Percentiles rank a stretch among this genome's conserved stretches.
Conservation (phyloP, 192 early-diverging fungal species). For the Allomyces macrogynus region DNA sequence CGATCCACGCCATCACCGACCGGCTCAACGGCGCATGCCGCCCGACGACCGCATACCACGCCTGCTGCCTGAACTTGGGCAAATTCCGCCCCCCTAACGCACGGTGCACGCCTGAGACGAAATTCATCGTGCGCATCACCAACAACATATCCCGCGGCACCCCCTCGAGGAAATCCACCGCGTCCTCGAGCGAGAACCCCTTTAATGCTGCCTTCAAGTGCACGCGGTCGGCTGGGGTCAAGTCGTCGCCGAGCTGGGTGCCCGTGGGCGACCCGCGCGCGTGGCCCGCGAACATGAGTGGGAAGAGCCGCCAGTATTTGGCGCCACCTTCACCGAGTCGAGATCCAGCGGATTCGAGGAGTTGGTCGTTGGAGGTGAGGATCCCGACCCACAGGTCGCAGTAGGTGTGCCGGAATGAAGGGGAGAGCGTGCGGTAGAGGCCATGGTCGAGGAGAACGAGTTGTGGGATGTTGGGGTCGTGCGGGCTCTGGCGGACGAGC, state of each 20-base stretch:
- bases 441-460: conserved; percentile 28
- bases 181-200: conserved; percentile 20
- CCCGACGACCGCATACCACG: neutral
- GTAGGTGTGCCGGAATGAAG: conserved; percentile 22
- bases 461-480: conserved; percentile 10
- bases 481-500: conserved; percentile 8
- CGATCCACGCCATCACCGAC: neutral
- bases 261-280: conserved; percentile 7
- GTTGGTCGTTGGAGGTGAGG: conserved; percentile 16
- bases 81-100: conserved; percentile 22
- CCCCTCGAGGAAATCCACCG: conserved; percentile 26
- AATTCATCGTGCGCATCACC: conserved; percentile 25
- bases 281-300: conserved; percentile 25
- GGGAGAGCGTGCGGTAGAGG: conserved; percentile 21
- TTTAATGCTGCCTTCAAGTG: conserved; percentile 10
- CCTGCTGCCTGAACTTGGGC: neutral
- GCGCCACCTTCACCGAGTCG: conserved; percentile 12
- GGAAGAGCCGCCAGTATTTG: conserved; percentile 16
- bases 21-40: neutral
- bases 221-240: conserved; percentile 6
- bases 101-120: conserved; percentile 25
- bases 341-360: conserved; percentile 10
- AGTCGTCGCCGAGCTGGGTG: conserved; percentile 1
- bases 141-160: conserved; percentile 31
- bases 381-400: conserved; percentile 27